Evolutionary conservation across 75 land plant genomes (phyloP).

Genomic region (Pinus tabuliformis): DNA sequence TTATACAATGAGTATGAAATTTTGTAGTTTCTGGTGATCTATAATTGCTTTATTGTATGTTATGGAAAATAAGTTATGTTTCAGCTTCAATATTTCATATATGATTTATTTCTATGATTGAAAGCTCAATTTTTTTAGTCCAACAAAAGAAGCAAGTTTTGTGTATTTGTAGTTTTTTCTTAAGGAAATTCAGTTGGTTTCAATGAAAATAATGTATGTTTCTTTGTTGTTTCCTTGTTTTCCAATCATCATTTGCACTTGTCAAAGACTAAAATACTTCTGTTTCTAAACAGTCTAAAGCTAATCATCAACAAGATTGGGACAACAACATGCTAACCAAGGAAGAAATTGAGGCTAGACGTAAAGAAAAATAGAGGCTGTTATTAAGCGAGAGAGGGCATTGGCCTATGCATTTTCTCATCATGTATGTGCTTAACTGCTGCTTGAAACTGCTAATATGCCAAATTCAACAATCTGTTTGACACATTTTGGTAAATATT

Average conservation of each 20-base stretch:
- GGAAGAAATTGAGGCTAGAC: conserved; percentile 53
- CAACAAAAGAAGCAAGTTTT: background rate
- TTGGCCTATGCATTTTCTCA: conserved; percentile 88
- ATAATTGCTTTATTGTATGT: background rate
- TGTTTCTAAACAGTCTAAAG: conserved; percentile 27
- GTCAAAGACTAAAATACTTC: background rate
- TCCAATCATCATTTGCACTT: background rate
- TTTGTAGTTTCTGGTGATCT: background rate
- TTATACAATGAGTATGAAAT: background rate
- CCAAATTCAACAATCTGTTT: background rate
- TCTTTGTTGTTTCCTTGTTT: background rate
- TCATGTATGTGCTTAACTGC: conserved; percentile 37
- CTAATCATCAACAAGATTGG: conserved; percentile 50
- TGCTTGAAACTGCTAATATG: background rate
- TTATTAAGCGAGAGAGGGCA: conserved; percentile 73
- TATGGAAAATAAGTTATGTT: background rate
- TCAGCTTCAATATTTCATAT: background rate
- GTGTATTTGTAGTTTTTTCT: background rate
- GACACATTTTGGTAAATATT: background rate
- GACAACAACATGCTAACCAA: conserved; percentile 65
- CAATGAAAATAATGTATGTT: background rate
- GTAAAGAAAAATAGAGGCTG: conserved; percentile 57
- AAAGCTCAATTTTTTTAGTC: background rate
- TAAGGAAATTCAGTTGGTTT: background rate
- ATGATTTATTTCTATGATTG: background rate